These are phyloP conservation scores for Citrus glauca DNA, from an alignment of 345 rosid genomes.

Conservation along the genomic window DNA sequence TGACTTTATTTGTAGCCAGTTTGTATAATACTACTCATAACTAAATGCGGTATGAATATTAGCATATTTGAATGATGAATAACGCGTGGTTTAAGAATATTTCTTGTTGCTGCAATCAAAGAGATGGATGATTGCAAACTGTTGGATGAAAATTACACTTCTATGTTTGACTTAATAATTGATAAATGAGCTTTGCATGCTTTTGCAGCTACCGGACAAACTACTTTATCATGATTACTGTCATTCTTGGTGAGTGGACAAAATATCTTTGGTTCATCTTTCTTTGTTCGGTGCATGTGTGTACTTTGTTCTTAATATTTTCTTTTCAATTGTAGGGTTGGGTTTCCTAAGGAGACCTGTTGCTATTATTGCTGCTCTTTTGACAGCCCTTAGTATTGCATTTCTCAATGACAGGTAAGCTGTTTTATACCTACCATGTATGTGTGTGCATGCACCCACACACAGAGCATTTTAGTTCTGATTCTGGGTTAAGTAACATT, in stretches of 20 bases:
- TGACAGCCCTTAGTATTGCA: conserved; percentile 69
- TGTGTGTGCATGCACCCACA: not conserved
- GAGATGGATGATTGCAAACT: not conserved
- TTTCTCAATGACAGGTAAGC: conserved; percentile 85
- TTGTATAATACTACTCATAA: not conserved
- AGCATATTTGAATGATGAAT: not conserved
- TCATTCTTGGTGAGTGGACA: conserved; percentile 66
- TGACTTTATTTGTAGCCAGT: not conserved
- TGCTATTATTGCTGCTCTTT: conserved; percentile 67
- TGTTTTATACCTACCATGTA: not conserved
- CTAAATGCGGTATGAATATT: not conserved
- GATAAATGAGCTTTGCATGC: not conserved
- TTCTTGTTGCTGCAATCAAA: not conserved
- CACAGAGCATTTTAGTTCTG: not conserved
- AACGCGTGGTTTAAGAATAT: not conserved
- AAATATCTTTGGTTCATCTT: conserved; percentile 6
- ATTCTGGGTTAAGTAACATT: not conserved
- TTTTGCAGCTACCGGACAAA: conserved; percentile 90
- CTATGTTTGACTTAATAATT: not conserved
- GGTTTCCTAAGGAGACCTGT: conserved; percentile 88
- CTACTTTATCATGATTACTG: conserved; percentile 81
- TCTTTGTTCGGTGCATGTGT: not conserved
- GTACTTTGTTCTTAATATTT: not conserved
- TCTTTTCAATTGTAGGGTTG: conserved; percentile 41
- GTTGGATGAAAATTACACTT: not conserved